phyloP scores from a whole-genome alignment of 202 grass and related monocot genomes.

The Schoenoplectus tabernaemontani region DNA sequence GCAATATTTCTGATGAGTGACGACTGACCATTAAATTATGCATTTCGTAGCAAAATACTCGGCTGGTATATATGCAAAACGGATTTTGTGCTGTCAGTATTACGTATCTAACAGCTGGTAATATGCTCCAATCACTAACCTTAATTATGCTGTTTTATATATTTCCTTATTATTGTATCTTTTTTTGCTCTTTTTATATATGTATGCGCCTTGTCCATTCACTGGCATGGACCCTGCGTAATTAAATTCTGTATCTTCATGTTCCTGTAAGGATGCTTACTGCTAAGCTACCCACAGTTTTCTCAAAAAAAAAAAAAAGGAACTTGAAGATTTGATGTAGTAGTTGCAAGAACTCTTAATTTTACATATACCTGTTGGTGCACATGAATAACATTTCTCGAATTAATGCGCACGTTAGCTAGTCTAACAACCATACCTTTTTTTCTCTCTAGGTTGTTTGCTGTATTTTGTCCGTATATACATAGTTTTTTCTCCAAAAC shows the following conservation, averaged over 20 bases:
- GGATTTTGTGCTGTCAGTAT: neutral
- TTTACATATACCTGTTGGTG: too few relatives aligned
- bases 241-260: neutral
- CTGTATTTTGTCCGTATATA: constrained; percentile 25
- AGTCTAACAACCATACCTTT: neutral
- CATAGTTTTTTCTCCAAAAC: constrained; percentile 8
- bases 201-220: too few relatives aligned
- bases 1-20: too few relatives aligned
- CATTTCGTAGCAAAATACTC: neutral
- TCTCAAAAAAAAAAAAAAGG: neutral
- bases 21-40: too few relatives aligned
- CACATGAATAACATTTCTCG: neutral
- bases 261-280: neutral
- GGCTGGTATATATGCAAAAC: neutral
- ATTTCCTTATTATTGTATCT: too few relatives aligned
- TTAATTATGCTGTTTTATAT: too few relatives aligned
- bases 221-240: too few relatives aligned
- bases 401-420: constrained; percentile 10
- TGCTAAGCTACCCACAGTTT: neutral
- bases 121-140: too few relatives aligned
- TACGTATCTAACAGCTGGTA: neutral
- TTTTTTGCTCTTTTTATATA: too few relatives aligned
- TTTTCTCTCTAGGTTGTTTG: constrained; percentile 27
- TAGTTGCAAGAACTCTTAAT: neutral
- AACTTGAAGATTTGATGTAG: neutral